Percentiles rank a stretch among this genome's conserved stretches.
Evolutionary conservation across 2,329 filamentous ascomycete genomes (phyloP).

Genomic region (Phialocephala sp.): DNA sequence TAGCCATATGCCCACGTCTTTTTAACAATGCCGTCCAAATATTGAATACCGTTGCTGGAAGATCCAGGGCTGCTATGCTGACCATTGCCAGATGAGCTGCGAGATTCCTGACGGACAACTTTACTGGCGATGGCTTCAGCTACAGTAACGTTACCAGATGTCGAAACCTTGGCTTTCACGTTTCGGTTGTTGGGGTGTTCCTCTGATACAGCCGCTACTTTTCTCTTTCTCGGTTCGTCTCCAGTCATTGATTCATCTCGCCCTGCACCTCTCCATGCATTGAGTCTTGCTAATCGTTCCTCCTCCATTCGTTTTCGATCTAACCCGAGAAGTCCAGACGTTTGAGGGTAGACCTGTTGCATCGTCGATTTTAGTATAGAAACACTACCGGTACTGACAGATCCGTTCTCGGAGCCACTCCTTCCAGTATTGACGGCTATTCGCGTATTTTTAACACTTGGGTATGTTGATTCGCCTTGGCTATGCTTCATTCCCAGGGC

Average conservation of each 20-base stretch:
- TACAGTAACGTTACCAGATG: neutral
- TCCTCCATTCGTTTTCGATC: slow-evolving; percentile 86
- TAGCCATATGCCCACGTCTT: slow-evolving; percentile 78
- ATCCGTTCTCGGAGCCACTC: neutral
- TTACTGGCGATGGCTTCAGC: neutral
- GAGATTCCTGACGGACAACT: neutral
- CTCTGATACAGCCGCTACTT: slow-evolving; percentile 33
- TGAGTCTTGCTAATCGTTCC: slow-evolving; percentile 73
- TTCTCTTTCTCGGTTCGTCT: slow-evolving; percentile 35
- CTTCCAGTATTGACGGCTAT: neutral
- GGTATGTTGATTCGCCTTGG: neutral
- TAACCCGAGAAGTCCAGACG: slow-evolving; percentile 46
- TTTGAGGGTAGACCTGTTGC: neutral
- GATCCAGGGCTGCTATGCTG: neutral
- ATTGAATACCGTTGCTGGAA: slow-evolving; percentile 38
- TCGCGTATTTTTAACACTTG: neutral
- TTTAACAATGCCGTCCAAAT: slow-evolving; percentile 68
- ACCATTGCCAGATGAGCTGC: neutral
- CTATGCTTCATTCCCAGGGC: neutral
- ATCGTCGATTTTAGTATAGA: neutral
- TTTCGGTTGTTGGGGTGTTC: slow-evolving; percentile 31
- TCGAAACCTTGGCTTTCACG: neutral
- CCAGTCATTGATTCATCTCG: neutral
- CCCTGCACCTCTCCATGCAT: neutral
- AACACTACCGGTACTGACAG: neutral